Evolutionary conservation across 2,329 filamentous ascomycete genomes (phyloP), one percentile per base, ranked within the genome.

Genomic region (Chrysosporium keratinophilum): DNA sequence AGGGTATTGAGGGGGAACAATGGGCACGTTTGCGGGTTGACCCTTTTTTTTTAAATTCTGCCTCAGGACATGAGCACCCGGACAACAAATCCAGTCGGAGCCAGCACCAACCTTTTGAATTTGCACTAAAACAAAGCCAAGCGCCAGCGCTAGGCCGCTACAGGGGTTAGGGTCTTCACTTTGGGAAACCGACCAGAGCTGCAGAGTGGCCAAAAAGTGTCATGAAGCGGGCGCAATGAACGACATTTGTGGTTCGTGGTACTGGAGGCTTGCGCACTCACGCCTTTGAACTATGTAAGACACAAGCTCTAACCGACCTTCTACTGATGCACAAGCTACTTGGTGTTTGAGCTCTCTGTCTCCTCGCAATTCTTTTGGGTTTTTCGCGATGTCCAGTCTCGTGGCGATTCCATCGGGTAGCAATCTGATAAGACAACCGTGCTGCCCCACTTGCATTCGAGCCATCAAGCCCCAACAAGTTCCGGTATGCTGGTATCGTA

Each of bases 351-450:
- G 23, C 23, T 28, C 23, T 7, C 7, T 28, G 23, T 28, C 23
- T n/a, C 23, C 23, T 28, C 23, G 7, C 23, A 28, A 28, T 7
- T 7, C 23, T n/a, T 28, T 3, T 28, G 23, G 7, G 23, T 28
- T 28, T 28, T 28, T 28, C 3, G 23, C 23, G 23, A 28, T 28
- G 23, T 28, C 7, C 3, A 28, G 23, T 28, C 23, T 28, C 23
- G 23, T 28, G 23, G 23, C 23, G 23, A 28, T 28, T 28, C 7
- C 23, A 28, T 28, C 23, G 34, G 47, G 47, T 50, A 50, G 47
- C 47, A 50, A 50, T 50, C 47, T 50, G 47, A 50, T 50, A 50
- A 50, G 35, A 35, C 6, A 50, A 37, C 37, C 31, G 35, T 50
- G 11, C 11, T 39, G 3, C 4, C 35, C 35, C 11, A 4, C 3